Evolutionary conservation across 192 early-diverging fungal genomes (phyloP).

Genomic region (Coemansia sp.): DNA sequence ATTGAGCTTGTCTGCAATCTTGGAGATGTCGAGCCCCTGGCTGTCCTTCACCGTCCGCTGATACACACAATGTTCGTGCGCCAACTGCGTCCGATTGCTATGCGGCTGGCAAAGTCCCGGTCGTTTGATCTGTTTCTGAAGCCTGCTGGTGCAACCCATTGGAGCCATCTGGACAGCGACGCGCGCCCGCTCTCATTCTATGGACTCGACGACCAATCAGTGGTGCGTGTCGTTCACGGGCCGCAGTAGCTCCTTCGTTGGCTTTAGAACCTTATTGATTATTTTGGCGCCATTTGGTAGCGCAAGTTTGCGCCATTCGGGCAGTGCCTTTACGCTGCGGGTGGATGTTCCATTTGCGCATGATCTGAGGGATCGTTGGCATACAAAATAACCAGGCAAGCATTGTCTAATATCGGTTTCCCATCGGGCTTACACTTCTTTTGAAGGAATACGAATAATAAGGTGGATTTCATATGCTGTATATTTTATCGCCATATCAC

Average conservation of each 20-base stretch:
- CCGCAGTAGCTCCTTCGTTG: background rate
- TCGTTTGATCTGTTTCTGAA: conserved; percentile 5
- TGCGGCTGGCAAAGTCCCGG: conserved; percentile 22
- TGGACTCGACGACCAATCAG: conserved; percentile 23
- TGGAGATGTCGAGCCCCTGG: background rate
- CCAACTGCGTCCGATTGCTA: conserved; percentile 26
- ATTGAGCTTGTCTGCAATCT: conserved; percentile 9
- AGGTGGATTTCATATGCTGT: no score
- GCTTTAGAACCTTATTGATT: background rate
- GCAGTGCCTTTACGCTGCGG: no score
- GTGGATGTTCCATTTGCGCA: no score
- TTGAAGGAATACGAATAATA: no score
- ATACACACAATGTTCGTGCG: conserved; percentile 40
- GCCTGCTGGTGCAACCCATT: conserved; percentile 1
- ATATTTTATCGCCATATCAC: no score
- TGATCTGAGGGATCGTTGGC: no score
- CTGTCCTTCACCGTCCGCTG: conserved; percentile 5
- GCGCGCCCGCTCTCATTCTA: conserved; percentile 31
- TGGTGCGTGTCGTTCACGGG: conserved; percentile 16
- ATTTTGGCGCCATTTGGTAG: no score
- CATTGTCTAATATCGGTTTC: no score
- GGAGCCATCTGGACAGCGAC: conserved; percentile 25
- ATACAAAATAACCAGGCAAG: no score
- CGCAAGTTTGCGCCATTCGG: no score
- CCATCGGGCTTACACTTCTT: no score